A percentile compares a stretch with the other conserved stretches of the same genome.
These are phyloP conservation scores for Aspergillus mulundensis DNA, from an alignment of 495 filamentous ascomycete genomes.

Conservation along the genomic window DNA sequence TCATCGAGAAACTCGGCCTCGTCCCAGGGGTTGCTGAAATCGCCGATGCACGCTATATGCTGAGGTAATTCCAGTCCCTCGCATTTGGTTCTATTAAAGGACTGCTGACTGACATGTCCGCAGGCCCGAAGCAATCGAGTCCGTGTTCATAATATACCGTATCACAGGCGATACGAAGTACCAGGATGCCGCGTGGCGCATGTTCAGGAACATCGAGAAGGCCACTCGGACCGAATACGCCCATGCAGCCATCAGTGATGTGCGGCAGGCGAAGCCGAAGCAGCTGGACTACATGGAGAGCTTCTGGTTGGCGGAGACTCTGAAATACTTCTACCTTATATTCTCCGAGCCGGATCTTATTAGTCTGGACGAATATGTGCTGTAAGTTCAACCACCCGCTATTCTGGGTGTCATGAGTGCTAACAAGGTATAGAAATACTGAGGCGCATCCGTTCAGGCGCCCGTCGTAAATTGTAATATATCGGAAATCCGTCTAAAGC, in stretches of 20 bases:
- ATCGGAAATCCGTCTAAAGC: neutral
- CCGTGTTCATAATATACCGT: slow-evolving; percentile 70
- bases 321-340: slow-evolving; percentile 92
- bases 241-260: slow-evolving; percentile 57
- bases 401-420: neutral
- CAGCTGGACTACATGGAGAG: slow-evolving; percentile 52
- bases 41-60: slow-evolving; percentile 59
- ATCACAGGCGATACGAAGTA: slow-evolving; percentile 66
- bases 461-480: slow-evolving; percentile 19
- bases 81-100: neutral
- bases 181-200: slow-evolving; percentile 68
- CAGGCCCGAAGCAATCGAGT: slow-evolving; percentile 67
- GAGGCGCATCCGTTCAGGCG: slow-evolving; percentile 71
- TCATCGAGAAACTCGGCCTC: slow-evolving; percentile 45
- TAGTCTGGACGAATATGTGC: slow-evolving; percentile 66
- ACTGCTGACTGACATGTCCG: slow-evolving; percentile 6
- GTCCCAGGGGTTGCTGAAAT: slow-evolving; percentile 57
- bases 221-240: slow-evolving; percentile 56
- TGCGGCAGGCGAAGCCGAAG: slow-evolving; percentile 34
- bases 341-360: slow-evolving; percentile 68
- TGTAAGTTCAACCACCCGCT: slow-evolving; percentile 35
- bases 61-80: slow-evolving; percentile 46
- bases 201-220: slow-evolving; percentile 64
- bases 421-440: slow-evolving; percentile 51
- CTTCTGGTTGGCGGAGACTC: slow-evolving; percentile 68